Conservation (phyloP, 2,329 filamentous ascomycete species). For the Hypoxylon sp. region DNA sequence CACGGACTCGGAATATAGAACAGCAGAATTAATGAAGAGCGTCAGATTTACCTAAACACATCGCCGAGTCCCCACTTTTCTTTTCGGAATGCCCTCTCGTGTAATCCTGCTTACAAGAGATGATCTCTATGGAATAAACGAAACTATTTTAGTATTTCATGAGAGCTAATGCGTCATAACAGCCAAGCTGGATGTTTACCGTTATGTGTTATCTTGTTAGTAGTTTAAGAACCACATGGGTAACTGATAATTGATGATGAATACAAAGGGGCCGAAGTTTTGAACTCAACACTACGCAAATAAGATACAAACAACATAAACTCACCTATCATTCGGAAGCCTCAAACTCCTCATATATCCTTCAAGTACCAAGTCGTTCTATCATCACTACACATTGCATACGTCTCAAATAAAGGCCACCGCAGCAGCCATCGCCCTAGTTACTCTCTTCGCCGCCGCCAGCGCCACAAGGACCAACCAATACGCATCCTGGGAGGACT, state of each 20-base stretch:
- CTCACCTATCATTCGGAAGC: no score
- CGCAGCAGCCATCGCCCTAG: neutral
- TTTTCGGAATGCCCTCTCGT: neutral
- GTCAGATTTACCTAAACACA: neutral
- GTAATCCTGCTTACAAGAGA: neutral
- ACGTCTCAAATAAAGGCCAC: neutral
- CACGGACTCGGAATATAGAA: neutral
- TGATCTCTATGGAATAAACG: slow-evolving; percentile 4
- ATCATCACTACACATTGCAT: no score
- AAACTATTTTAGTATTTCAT: neutral
- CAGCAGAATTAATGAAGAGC: neutral
- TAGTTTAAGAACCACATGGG: no score
- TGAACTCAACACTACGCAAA: neutral
- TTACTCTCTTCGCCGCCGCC: neutral
- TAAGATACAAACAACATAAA: no score
- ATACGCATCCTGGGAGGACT: neutral
- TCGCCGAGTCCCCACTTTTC: neutral
- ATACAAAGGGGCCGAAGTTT: neutral
- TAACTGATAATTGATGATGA: neutral
- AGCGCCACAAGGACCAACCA: slow-evolving; percentile 2
- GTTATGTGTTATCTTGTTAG: neutral
- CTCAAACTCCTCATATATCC: neutral
- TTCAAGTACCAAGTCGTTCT: neutral
- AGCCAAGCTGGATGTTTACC: neutral
- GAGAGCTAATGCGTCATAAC: neutral